Evolutionary conservation across 495 filamentous ascomycete genomes (phyloP), one percentile per base, ranked within the genome.

Genomic region (Hypoxylon rickii): DNA sequence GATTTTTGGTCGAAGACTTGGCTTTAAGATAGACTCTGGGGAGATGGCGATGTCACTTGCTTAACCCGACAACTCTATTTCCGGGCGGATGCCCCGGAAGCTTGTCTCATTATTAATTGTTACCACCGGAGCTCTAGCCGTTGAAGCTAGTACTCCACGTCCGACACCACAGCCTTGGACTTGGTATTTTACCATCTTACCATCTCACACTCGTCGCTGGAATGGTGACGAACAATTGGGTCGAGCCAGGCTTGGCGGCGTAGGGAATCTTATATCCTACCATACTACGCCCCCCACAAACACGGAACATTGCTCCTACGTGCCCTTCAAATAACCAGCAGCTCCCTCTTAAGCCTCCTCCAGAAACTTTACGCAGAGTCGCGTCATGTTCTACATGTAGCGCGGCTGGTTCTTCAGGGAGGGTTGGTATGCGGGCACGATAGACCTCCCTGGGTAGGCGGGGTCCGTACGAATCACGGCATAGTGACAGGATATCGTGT

Each of bases 401-500:
- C 10, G 24, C 24, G 4, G 24, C 10, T n/a, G 4, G 24, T 29
- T 29, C 24, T 29, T 29, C 24, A 4, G 24, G 24, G 24, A 29
- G 10, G 24, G 24, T 10, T 29, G 24, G 24, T 29, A 29, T 29
- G 24, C 24, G 3, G 3, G 8, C 7, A 50, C n/a, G 13, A 22
- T 13, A 21, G 34, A 5, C 15, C 13, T 34, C 4, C 32, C 32
- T n/a, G 10, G 32, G 13, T 12, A 34, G 33, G 7, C 16, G 4
- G 32, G 13, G 16, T 44, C 21, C 10, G 48, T 44, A 22, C 17
- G 34, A 16, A 32, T 44, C 26, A 32, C 45, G 17, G 18, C 34
- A 38, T 51, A 10, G 19, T 13, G 44, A 41, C n/a, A 2, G 19
- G 31, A 56, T 42, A 56, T 62, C 52, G 47, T 51, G 58, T 62